phyloP scores from a whole-genome alignment of 768 basidiomycete genomes.

The Termitomyces sp. region DNA sequence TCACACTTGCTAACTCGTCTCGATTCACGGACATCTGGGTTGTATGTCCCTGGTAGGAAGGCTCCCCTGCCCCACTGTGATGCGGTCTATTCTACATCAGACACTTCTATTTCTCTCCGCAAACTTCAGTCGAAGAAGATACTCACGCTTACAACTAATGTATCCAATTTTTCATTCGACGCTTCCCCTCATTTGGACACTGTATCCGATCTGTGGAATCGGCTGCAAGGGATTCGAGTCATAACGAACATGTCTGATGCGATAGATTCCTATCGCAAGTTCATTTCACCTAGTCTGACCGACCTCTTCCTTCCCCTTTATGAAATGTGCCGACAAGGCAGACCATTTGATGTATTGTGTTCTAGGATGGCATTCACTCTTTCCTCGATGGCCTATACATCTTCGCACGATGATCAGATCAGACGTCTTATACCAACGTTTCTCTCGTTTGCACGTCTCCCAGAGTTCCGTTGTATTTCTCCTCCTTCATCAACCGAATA shows the following conservation, averaged over 20 bases:
- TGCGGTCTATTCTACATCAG: background rate
- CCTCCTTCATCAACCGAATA: conserved; percentile 17
- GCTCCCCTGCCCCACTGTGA: background rate
- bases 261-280: conserved; percentile 21
- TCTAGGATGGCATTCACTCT: conserved; percentile 27
- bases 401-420: conserved; percentile 3
- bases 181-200: background rate
- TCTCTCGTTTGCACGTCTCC: conserved; percentile 26
- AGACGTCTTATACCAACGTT: conserved; percentile 21
- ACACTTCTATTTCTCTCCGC: background rate
- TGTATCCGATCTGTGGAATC: conserved; percentile 8
- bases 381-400: conserved; percentile 26
- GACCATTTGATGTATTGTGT: background rate
- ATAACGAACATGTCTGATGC: background rate
- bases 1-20: background rate
- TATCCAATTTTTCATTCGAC: background rate
- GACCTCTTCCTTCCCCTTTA: conserved; percentile 25
- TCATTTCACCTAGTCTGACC: conserved; percentile 19
- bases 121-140: background rate
- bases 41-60: background rate
- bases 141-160: background rate
- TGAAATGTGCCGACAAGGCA: conserved; percentile 16
- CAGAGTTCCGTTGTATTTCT: conserved; percentile 7
- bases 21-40: background rate
- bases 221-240: background rate